Conservation (phyloP, 1,139 yeast species). For the Pichia norvegensis region DNA sequence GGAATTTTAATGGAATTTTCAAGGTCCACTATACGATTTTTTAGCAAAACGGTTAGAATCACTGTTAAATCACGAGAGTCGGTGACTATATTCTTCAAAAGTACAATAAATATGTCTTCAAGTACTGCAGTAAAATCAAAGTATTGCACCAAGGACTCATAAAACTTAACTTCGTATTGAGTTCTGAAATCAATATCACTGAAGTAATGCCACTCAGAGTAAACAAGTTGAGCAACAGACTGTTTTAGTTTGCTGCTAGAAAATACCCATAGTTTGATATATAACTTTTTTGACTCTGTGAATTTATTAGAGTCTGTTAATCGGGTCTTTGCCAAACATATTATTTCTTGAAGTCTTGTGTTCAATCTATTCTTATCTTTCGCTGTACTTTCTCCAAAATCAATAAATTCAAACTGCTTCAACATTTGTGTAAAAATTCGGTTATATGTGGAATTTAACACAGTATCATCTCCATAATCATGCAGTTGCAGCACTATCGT, state of each 20-base stretch:
- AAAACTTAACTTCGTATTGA: constrained; percentile 20
- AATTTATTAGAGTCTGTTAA: constrained; percentile 1
- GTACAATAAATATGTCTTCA: constrained; percentile 5
- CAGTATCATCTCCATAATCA: neutral
- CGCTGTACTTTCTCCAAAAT: constrained; percentile 1
- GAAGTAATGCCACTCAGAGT: constrained; percentile 26
- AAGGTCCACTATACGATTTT: neutral
- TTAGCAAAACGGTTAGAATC: constrained; percentile 2
- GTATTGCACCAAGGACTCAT: constrained; percentile 9
- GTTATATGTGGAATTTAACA: neutral
- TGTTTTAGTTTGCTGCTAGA: constrained; percentile 3
- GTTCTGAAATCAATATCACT: constrained; percentile 14
- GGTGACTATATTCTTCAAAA: constrained; percentile 9
- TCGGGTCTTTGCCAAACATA: constrained; percentile 2
- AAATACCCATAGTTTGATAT: constrained; percentile 11
- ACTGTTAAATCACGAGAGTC: constrained; percentile 3
- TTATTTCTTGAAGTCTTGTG: constrained; percentile 7
- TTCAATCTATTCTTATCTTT: constrained; percentile 8
- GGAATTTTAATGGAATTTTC: constrained; percentile 1
- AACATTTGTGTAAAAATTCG: constrained; percentile 2
- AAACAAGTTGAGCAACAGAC: constrained; percentile 17
- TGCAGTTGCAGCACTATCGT: constrained; percentile 8
- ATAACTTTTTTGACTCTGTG: neutral
- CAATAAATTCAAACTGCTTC: constrained; percentile 10
- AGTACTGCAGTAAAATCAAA: constrained; percentile 2